These are phyloP conservation scores for Mycosarcoma mackinlayi DNA, from an alignment of 1,284 basidiomycete genomes.

Conservation along the genomic window DNA sequence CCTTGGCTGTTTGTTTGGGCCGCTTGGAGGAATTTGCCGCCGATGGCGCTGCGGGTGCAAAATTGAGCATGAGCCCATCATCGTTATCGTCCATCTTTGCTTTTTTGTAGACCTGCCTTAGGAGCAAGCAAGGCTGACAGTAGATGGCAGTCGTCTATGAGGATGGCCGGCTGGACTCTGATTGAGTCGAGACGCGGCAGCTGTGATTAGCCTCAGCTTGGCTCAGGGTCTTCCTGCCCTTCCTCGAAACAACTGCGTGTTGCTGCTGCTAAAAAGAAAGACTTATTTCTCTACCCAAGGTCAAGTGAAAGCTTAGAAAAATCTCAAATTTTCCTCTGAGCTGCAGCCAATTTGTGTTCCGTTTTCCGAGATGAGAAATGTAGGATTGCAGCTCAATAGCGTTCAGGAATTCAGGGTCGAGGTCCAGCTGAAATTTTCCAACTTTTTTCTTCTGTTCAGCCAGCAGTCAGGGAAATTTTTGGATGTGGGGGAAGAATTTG, in stretches of 20 bases:
- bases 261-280: not conserved
- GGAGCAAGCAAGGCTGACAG: not conserved
- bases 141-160: no score
- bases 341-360: conserved; percentile 6
- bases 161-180: not conserved
- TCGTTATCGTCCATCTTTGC: conserved; percentile 63
- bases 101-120: not conserved
- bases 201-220: not conserved
- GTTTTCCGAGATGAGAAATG: conserved; percentile 11
- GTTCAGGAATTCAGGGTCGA: conserved; percentile 16
- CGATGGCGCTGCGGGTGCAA: conserved; percentile 49
- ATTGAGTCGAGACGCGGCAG: not conserved
- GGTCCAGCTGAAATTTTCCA: not conserved
- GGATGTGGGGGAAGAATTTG: no score
- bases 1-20: conserved; percentile 44
- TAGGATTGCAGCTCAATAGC: not conserved
- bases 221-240: conserved; percentile 1
- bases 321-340: conserved; percentile 7
- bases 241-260: not conserved
- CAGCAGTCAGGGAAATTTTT: no score
- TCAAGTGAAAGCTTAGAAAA: no score
- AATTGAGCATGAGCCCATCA: conserved; percentile 65
- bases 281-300: no score
- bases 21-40: conserved; percentile 21
- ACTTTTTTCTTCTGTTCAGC: not conserved